Evolutionary conservation across 192 early-diverging fungal species (phyloP).

Genomic region (Chytriomyces confervae): DNA sequence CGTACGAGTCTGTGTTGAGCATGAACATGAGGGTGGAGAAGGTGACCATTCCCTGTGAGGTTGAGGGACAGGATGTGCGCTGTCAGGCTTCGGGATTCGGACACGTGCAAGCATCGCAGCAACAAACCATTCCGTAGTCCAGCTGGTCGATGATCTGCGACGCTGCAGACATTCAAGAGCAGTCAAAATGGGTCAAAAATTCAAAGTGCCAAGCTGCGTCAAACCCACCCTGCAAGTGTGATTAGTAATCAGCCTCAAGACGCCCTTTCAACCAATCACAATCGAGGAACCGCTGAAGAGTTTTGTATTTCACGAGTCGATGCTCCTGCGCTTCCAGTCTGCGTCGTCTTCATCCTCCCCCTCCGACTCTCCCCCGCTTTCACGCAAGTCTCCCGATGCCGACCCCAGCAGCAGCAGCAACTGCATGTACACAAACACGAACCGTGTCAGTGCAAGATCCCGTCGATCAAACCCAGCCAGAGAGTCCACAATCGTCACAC

Average conservation of each 20-base stretch:
- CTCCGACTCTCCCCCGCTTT: neutral
- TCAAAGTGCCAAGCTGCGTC: too few species aligned
- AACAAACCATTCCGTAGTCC: neutral
- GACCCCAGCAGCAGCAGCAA: slow-evolving; percentile 22
- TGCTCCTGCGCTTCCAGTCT: neutral
- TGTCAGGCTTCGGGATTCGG: neutral
- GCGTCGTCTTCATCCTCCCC: neutral
- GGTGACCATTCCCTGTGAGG: slow-evolving; percentile 19
- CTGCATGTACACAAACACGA: slow-evolving; percentile 31
- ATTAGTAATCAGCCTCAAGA: neutral
- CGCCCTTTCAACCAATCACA: neutral
- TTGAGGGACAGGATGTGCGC: neutral
- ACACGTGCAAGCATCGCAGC: neutral
- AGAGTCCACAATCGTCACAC: slow-evolving; percentile 8
- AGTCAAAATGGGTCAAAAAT: neutral
- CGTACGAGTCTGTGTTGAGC: slow-evolving; percentile 33
- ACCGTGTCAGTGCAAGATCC: slow-evolving; percentile 11
- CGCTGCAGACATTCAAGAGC: neutral
- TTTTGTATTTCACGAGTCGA: neutral
- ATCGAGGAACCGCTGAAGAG: neutral
- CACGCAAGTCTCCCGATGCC: slow-evolving; percentile 4
- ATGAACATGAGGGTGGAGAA: slow-evolving; percentile 25
- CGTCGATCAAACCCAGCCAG: neutral
- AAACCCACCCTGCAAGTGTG: neutral
- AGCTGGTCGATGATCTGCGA: neutral